These are phyloP conservation scores for Colletotrichum orbiculare DNA, from an alignment of 2,329 filamentous ascomycete species.

Conservation along the genomic window DNA sequence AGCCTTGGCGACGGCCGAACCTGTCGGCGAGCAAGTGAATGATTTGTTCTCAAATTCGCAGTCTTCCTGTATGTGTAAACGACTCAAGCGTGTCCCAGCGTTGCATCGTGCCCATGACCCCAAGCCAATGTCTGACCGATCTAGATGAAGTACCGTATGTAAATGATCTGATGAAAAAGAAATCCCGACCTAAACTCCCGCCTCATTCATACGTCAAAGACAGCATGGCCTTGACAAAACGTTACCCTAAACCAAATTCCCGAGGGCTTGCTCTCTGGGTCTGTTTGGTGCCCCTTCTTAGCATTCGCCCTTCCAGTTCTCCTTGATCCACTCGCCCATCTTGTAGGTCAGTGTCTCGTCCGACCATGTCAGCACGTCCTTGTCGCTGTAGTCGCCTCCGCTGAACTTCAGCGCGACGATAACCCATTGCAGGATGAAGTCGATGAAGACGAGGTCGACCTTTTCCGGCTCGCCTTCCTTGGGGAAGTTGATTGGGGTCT, in stretches of 20 bases:
- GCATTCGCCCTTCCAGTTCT: conserved; percentile 67
- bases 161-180: conserved; percentile 2
- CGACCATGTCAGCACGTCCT: conserved; percentile 63
- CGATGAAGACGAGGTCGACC: conserved; percentile 91
- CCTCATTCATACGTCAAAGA: not conserved
- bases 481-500: conserved; percentile 74
- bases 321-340: conserved; percentile 66
- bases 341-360: conserved; percentile 66
- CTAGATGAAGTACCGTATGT: conserved; percentile 1
- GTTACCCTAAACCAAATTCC: not conserved
- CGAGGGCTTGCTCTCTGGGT: not conserved
- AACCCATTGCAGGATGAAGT: conserved; percentile 89
- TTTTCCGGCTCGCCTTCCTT: conserved; percentile 67
- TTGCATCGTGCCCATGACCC: not conserved
- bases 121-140: conserved; percentile 7
- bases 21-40: too few relatives aligned
- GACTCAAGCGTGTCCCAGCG: too few relatives aligned
- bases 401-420: conserved; percentile 76
- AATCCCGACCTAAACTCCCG: conserved; percentile 12
- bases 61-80: not conserved
- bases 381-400: conserved; percentile 60
- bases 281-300: conserved; percentile 39
- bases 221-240: not conserved
- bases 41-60: not conserved
- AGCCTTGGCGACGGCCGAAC: too few relatives aligned